Evolutionary conservation across 352 stramenopile genomes (phyloP).

Genomic region (Pythium sp.): DNA sequence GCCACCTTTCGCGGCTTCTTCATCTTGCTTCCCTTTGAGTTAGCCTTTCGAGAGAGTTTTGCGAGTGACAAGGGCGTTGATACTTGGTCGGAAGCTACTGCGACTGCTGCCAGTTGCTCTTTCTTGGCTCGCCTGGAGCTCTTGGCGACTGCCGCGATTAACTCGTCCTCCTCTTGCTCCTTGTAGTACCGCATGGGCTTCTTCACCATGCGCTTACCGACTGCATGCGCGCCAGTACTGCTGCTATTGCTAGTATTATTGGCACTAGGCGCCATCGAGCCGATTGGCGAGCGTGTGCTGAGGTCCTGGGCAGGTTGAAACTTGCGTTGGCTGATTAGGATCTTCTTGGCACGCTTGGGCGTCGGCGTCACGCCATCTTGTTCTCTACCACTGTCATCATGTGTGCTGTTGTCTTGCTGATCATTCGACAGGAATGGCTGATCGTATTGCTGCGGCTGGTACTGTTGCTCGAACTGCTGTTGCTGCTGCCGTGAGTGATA

Average conservation of each 20-base stretch:
- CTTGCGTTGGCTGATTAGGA: not conserved
- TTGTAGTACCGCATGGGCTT: not conserved
- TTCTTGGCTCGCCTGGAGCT: not conserved
- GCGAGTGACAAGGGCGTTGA: not conserved
- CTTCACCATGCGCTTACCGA: constrained; percentile 5
- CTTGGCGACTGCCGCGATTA: not conserved
- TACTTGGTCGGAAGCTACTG: not conserved
- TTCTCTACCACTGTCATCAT: too few relatives aligned
- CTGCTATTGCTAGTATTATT: not conserved
- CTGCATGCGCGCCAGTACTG: not conserved
- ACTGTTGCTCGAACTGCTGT: not conserved
- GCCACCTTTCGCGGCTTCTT: too few relatives aligned
- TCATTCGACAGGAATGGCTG: too few relatives aligned
- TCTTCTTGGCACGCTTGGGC: constrained; percentile 8
- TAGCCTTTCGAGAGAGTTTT: not conserved
- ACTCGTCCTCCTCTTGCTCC: not conserved
- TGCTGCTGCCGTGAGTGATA: constrained; percentile 17
- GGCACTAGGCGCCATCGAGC: not conserved
- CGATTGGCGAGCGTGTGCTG: not conserved
- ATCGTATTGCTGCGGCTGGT: too few relatives aligned
- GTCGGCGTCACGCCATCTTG: not conserved
- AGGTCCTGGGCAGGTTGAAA: not conserved
- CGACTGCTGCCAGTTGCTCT: not conserved
- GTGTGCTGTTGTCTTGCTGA: too few relatives aligned
- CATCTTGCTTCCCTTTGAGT: too few relatives aligned